Base-by-base conservation (phyloP, 306 rosid genomes). In the Trifolium subterraneum region DNA sequence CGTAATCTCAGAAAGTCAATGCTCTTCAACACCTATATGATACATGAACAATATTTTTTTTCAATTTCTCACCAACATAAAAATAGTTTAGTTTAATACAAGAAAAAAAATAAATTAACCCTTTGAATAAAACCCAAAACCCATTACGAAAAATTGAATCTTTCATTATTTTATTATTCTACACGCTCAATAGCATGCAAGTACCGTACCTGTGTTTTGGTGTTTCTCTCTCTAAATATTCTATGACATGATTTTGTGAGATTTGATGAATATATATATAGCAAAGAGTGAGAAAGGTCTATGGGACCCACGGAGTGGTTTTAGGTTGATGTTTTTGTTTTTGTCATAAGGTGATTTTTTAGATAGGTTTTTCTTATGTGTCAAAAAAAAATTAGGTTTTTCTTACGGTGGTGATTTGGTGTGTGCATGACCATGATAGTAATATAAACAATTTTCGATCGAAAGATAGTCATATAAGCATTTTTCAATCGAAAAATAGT, bases 251-350 rank as follows among this genome's bases (percentile, higher is more conserved):
- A n/a, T 23, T 59, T 33, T 44, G 5, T 15, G 36, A 31, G 39
- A 66, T 35, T n/a, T 23, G 18, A 71, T 44, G 36, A 50, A 41
- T 29, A 3, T 25, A 79, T 36, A 59, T 68, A 59, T 76, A 79
- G 33, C 13, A 25, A 13, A 47, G 27, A 29, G 76, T 10, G 45
- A 1, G 16, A 8, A 10, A 9, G 38, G 8, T n/a, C 15, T 1
- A 73, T 77, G 79, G 86, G 90, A 3, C 81, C 95, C 88, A 77
- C 80, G 27, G 18, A 29, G 3, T 25, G 29, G 29, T 25, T 25
- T 25, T 4, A 3, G 4, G 4, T 27, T 4, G 4, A 29, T 4
- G 33, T 29, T 29, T 29, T 29, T 29, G 33, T 29, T 29, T 29
- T 29, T 29, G 6, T 29, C 6, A 29, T 29, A 29, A 29, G 33